Evolutionary conservation across 805 yeast species (phyloP), one percentile per base, ranked within the genome.

Genomic region (Cyberlindnera galapagoensis): DNA sequence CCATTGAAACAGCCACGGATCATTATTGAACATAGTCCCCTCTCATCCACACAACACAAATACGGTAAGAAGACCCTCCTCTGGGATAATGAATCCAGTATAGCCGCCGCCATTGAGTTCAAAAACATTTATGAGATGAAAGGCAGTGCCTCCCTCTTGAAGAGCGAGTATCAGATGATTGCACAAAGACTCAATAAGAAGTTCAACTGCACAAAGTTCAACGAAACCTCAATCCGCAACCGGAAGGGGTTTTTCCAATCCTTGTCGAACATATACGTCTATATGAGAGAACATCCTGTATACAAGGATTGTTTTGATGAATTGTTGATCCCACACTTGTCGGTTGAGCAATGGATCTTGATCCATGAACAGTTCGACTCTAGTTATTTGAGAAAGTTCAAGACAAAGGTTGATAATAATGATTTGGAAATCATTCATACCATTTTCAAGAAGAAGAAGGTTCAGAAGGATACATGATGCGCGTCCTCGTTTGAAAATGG

Each of bases 201-300:
- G 17, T 38, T 41, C 25, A 31, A 37, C 4, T 24, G 30, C 5
- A 32, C 30, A 4, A 15, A 20, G 14, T 41, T 37, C 34, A 29
- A 39, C 2, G 45, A 41, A 26, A 33, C 42, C 3, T 34, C 45
- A 6, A 42, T 41, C n/a, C 33, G 45, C 21, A 41, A 41, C 26
- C 14, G 45, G 11, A 41, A 41, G 23, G 42, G 45, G 2, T 34
- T 30, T 17, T 41, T 41, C 34, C 45, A 41, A 24, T 35, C 38
- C 18, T 23, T 41, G n/a, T 38, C 42, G 10, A 34, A 34, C 10
- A 38, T 41, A 6, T 37, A 28, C 25, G 34, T 36, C 4, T 25
- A 39, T 30, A 18, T 41, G 15, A 28, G 19, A 22, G 36, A 31
- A 7, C 34, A 33, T 14, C 14, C 29, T 6, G 17, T 11, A 18